These are phyloP conservation scores for Penicillium frequentans DNA, from an alignment of 2,329 filamentous ascomycete genomes.

Conservation along the genomic window DNA sequence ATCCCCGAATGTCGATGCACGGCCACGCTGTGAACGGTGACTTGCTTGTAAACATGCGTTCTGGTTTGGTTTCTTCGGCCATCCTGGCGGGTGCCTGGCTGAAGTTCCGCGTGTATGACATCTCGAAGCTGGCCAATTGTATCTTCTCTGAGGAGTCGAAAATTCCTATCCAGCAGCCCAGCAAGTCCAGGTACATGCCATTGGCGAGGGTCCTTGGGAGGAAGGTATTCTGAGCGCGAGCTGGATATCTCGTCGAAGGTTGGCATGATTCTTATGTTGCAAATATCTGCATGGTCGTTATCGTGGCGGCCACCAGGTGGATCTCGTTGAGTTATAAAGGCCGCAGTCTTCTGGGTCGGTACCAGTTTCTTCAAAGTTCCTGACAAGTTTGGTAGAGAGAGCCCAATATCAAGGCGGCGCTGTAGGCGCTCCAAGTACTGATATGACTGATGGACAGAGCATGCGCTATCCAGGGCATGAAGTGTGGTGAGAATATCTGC, in stretches of 20 bases:
- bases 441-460: conserved; percentile 14
- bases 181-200: conserved; percentile 2
- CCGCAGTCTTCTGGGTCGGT: background rate
- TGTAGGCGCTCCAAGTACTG: conserved; percentile 17
- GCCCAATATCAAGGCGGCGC: conserved; percentile 24
- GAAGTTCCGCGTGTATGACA: conserved; percentile 10
- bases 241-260: conserved; percentile 35
- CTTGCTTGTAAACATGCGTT: background rate
- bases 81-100: background rate
- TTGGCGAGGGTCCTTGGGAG: conserved; percentile 25
- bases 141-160: conserved; percentile 3
- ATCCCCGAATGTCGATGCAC: conserved; percentile 21
- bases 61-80: background rate
- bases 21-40: conserved; percentile 6
- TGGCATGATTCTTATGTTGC: conserved; percentile 36
- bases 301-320: conserved; percentile 35
- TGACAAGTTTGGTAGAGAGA: background rate
- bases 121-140: conserved; percentile 11
- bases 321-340: conserved; percentile 14
- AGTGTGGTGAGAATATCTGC: conserved; percentile 9
- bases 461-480: conserved; percentile 5
- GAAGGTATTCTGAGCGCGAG: conserved; percentile 32
- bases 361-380: background rate
- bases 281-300: conserved; percentile 38
- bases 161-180: conserved; percentile 7